Base-by-base conservation (phyloP, 306 rosid genomes). In the Fragaria vesca region DNA sequence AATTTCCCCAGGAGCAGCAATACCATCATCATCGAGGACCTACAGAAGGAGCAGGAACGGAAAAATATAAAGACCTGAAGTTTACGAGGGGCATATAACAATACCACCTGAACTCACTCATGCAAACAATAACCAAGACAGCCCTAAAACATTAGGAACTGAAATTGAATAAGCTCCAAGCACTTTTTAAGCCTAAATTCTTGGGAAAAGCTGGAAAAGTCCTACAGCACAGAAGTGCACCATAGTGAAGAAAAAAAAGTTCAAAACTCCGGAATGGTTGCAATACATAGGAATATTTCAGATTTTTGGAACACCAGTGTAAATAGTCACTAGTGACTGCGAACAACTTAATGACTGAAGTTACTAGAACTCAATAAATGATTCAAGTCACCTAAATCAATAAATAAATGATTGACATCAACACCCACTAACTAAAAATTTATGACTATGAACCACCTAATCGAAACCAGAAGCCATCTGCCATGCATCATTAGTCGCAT, bases 1-100 rank as follows among this genome's bases (percentile, higher is more conserved):
- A 78, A 86, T 91, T 89, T 91, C 98, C 42, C 98, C 97, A 42
- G 97, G 98, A 28, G 97, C 87, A 77, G 98, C 97, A 83, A 95
- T 76, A 51, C 98, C 98, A 78, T 95, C 98, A 46, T 92, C 93
- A 80, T 95, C 98, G 79, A 92, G 88, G 76, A 89, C 81, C 97
- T 94, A 80, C 50, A 80, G 20, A 67, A 76, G 72, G 40, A 76
- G 74, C 60, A 21, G 20, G 60, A 21, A 52, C 26, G 6, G 30
- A 15, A 40, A 11, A 18, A 17, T 3, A 9, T 36, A 17, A 8
- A n/a, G 42, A 38, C 9, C 4, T 28, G 42, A 67, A 17, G 4
- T 3, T 40, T 4, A 67, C 2, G n/a, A 20, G 28, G 45, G 28
- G 24, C 34, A 65, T 6, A 65, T 36, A 48, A 47, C 15, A 26